Evolutionary conservation across 257 asterid genomes (phyloP), one percentile per base, ranked within the genome.

Genomic region (Primulina eburnea): DNA sequence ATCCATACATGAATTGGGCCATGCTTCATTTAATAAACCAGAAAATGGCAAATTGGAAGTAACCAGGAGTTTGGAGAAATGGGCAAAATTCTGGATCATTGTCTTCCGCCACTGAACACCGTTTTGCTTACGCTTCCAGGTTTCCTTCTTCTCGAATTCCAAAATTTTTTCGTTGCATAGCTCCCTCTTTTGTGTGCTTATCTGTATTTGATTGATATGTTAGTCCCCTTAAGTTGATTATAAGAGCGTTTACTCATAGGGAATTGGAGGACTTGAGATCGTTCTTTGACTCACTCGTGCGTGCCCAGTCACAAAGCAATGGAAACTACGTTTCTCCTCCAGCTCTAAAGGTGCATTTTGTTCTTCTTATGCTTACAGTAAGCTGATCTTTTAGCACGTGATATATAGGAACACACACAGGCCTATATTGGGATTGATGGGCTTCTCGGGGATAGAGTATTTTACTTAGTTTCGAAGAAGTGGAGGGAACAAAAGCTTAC

Each of bases 51-150:
- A 5, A 0, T 14, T 7, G 56, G 56, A 47, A 47, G 16, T 47
- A 47, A 47, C 56, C 56, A 53, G 30, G 62, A 30, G 57, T 62
- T 43, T n/a, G 78, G 68, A 70, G 76, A 75, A 75, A 88, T 89
- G 93, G 96, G 96, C 69, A 89, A 89, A 89, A 89, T 77, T 78
- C 96, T 30, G 85, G 60, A 64, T 86, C 92, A 5, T 82, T 89
- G 62, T 77, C 96, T 56, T 47, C 82, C 71, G 81, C 92, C 60
- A 43, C 80, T 69, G 79, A 86, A 84, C 89, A 85, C 55, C 90
- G 88, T 47, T 79, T 76, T 34, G 68, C 64, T 75, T 72, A 86
- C 72, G 90, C 96, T 65, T 63, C 83, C 20, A 89, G 93, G 96
- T 88, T 70, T n/a, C n/a, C 33, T 18, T 20, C 69, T 16, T 37